Evolutionary conservation across 805 yeast species (phyloP).

Genomic region (Priceomyces carsonii): DNA sequence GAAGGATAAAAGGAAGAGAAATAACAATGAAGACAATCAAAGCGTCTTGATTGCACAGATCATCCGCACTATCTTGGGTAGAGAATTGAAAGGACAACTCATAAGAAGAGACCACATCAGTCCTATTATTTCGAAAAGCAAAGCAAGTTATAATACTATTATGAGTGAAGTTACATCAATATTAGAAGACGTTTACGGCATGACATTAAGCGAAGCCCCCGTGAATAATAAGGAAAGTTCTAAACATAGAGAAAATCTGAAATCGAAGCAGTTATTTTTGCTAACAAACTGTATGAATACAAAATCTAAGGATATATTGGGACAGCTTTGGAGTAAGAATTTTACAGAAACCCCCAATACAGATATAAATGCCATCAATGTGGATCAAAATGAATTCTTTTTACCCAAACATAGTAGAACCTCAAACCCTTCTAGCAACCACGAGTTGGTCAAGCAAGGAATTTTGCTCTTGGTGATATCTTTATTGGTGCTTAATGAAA

Average conservation of each 20-base stretch:
- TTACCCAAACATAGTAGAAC: constrained; percentile 21
- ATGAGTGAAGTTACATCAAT: constrained; percentile 15
- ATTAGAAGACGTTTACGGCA: constrained; percentile 27
- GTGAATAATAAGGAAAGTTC: constrained; percentile 4
- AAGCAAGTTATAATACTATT: constrained; percentile 15
- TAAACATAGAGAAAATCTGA: too few relatives aligned
- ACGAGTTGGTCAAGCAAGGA: constrained; percentile 32
- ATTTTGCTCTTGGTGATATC: constrained; percentile 27
- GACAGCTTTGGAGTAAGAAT: constrained; percentile 32
- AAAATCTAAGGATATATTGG: constrained; percentile 21
- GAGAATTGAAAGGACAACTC: constrained; percentile 21
- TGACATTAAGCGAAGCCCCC: constrained; percentile 22
- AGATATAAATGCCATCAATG: constrained; percentile 8
- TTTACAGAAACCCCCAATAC: constrained; percentile 2
- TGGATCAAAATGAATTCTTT: constrained; percentile 19
- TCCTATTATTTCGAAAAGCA: constrained; percentile 11
- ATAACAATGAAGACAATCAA: neutral
- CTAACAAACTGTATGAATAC: too few relatives aligned
- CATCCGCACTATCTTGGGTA: constrained; percentile 19
- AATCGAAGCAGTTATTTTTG: too few relatives aligned
- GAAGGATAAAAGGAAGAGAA: neutral
- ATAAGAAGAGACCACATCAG: constrained; percentile 25
- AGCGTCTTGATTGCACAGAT: constrained; percentile 7
- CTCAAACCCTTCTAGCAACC: constrained; percentile 20
- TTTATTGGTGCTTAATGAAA: constrained; percentile 31